phyloP scores from a whole-genome alignment of 371 early-diverging fungal species.

The Mucor ambiguus region DNA sequence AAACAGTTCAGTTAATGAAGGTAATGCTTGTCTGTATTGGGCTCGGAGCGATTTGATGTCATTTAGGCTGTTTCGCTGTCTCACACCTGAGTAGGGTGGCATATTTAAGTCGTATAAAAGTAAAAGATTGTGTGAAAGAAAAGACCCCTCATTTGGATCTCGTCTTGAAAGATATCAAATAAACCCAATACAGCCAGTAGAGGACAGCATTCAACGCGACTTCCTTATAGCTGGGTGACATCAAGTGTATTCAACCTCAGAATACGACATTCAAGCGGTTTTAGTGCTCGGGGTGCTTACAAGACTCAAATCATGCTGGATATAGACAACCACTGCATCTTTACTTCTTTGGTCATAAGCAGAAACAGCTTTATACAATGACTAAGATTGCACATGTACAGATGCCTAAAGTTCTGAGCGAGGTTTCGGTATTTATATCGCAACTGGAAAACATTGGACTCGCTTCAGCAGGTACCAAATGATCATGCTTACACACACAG shows the following conservation, averaged over 20 bases:
- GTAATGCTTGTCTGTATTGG: conserved; percentile 15
- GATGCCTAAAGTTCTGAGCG: no score
- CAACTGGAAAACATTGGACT: no score
- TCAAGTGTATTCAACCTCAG: conserved; percentile 1
- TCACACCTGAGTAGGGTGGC: conserved; percentile 17
- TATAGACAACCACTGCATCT: no score
- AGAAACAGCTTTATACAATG: no score
- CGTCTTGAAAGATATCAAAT: not conserved
- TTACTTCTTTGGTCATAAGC: no score
- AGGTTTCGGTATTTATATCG: no score
- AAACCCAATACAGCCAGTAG: not conserved
- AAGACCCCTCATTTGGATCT: not conserved
- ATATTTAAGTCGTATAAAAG: conserved; percentile 3
- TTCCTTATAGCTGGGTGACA: not conserved
- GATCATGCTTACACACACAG: no score
- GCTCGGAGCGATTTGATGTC: conserved; percentile 20
- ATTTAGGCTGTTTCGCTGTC: conserved; percentile 14
- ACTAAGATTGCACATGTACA: no score
- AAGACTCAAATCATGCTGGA: no score
- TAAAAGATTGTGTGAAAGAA: not conserved
- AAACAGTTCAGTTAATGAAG: conserved; percentile 26
- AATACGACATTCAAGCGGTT: no score
- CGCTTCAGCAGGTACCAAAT: no score
- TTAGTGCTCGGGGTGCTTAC: no score
- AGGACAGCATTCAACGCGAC: not conserved